Conservation (phyloP, 148 eudicot genomes). For the Fagopyrum esculentum region DNA sequence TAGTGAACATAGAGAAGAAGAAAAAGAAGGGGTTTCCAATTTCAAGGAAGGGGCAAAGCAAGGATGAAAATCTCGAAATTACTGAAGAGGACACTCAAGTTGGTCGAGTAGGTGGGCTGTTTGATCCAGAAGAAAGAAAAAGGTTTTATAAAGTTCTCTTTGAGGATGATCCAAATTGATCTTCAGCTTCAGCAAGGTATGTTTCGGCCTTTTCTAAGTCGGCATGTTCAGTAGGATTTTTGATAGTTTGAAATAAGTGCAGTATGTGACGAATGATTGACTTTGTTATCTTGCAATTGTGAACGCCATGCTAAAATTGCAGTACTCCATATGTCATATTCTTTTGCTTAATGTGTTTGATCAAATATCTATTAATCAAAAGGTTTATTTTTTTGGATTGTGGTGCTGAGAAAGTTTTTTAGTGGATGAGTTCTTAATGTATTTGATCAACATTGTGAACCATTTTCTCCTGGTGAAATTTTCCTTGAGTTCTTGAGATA, state of each 20-base stretch:
- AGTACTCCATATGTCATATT: not conserved
- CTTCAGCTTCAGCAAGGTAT: not conserved
- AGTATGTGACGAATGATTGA: not conserved
- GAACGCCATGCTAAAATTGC: not conserved
- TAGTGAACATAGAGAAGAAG: constrained; percentile 59
- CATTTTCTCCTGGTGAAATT: not conserved
- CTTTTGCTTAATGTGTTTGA: not conserved
- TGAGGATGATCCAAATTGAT: constrained; percentile 36
- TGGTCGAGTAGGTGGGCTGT: constrained; percentile 56
- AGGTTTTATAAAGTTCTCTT: constrained; percentile 78
- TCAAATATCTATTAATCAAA: not conserved
- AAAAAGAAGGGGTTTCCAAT: constrained; percentile 25
- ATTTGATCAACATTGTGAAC: not conserved
- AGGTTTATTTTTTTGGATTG: not conserved
- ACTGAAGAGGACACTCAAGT: constrained; percentile 43
- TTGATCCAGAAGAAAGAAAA: constrained; percentile 92
- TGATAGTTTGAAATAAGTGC: not conserved
- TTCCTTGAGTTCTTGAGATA: not conserved
- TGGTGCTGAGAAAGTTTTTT: not conserved
- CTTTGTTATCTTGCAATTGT: not conserved
- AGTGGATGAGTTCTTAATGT: not conserved
- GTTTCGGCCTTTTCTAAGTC: not conserved
- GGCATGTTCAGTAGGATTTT: not conserved
- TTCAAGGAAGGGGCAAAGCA: constrained; percentile 24
- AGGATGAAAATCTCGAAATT: constrained; percentile 24